Conservation (phyloP, 169 alveolate genomes). For the Eimeria necatrix region DNA sequence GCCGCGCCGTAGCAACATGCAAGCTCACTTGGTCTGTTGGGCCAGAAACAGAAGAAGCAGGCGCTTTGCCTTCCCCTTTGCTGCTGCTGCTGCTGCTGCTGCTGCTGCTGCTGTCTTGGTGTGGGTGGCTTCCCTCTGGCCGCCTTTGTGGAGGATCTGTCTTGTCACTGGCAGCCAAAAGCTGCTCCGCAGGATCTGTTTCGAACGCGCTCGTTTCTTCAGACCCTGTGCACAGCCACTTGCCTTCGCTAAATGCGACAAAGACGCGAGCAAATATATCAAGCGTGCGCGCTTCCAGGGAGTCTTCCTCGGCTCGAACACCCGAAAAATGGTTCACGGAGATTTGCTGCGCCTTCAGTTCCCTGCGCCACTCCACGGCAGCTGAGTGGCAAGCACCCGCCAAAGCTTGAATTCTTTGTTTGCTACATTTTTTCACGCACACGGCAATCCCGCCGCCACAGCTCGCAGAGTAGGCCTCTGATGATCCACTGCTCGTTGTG, state of each 20-base stretch:
- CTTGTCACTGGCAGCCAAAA: background rate
- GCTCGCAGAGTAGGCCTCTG: background rate
- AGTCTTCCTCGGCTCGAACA: background rate
- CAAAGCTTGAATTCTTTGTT: slow-evolving; percentile 8
- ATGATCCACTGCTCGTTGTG: background rate
- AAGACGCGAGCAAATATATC: slow-evolving; percentile 54
- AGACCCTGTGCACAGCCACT: background rate
- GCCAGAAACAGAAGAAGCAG: background rate
- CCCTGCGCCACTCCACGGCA: slow-evolving; percentile 10
- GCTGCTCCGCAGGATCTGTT: background rate
- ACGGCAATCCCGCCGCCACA: background rate
- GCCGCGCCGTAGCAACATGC: slow-evolving; percentile 10
- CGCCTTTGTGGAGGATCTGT: background rate
- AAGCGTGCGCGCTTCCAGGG: slow-evolving; percentile 20
- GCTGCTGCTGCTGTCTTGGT: background rate
- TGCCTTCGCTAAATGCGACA: slow-evolving; percentile 21
- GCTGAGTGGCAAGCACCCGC: slow-evolving; percentile 25
- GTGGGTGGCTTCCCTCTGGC: slow-evolving; percentile 11
- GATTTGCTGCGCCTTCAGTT: background rate
- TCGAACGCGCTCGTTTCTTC: background rate
- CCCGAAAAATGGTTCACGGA: background rate
- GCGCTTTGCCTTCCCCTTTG: slow-evolving; percentile 18
- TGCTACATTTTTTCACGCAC: slow-evolving; percentile 9
- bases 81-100: background rate
- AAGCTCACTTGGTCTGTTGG: slow-evolving; percentile 1